Conservation (phyloP, 1,139 yeast genomes). For the Suzukiozyma palmioleophila region DNA sequence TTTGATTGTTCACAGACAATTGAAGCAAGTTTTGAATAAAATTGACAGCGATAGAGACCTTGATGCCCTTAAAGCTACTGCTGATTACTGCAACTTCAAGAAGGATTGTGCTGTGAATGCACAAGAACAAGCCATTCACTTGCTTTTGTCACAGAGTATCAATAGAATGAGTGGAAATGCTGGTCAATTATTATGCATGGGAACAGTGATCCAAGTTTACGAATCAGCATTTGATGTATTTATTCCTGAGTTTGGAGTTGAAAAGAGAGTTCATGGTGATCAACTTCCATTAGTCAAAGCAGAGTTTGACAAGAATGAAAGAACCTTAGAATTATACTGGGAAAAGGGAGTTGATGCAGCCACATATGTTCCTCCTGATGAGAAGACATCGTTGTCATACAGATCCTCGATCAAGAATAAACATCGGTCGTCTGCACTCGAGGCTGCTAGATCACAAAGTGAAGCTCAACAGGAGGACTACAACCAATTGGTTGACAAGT, state of each 20-base stretch:
- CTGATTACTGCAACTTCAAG: constrained; percentile 92
- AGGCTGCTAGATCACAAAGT: constrained; percentile 60
- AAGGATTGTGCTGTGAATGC: constrained; percentile 92
- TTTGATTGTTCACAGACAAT: constrained; percentile 86
- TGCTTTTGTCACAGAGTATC: constrained; percentile 78
- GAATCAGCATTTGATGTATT: constrained; percentile 95
- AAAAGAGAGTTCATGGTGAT: constrained; percentile 96
- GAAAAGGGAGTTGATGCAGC: constrained; percentile 89
- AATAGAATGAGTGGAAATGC: constrained; percentile 72
- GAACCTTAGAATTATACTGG: constrained; percentile 84
- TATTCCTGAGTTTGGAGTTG: constrained; percentile 93
- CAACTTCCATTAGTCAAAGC: constrained; percentile 91
- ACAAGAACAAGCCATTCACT: constrained; percentile 91
- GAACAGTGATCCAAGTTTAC: constrained; percentile 86
- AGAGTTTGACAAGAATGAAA: constrained; percentile 70
- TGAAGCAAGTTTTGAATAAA: constrained; percentile 58
- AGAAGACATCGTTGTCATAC: constrained; percentile 69
- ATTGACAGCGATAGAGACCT: constrained; percentile 37
- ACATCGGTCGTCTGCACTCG: constrained; percentile 65
- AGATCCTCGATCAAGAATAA: constrained; percentile 75
- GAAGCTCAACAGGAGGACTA: constrained; percentile 30
- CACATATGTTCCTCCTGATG: constrained; percentile 86
- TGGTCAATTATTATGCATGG: constrained; percentile 81
- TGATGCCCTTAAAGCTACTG: constrained; percentile 71
- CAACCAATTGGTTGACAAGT: constrained; percentile 43